A percentile compares a stretch with the other conserved stretches of the same genome.
Conservation (phyloP, 1,284 basidiomycete genomes). For the Veloporphyrellus conicus region DNA sequence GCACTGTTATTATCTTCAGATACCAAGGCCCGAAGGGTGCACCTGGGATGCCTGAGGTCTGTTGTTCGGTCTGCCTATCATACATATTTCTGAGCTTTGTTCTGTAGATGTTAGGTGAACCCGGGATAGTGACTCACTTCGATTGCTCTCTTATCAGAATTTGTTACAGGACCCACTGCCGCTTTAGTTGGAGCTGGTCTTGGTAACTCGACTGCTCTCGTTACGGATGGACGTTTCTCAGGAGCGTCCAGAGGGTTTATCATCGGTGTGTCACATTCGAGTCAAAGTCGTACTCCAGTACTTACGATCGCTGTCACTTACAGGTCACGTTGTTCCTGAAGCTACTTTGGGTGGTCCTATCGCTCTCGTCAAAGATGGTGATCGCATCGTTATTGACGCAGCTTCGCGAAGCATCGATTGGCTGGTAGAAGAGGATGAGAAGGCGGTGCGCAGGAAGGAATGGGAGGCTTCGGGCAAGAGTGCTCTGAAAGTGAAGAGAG, state of each 20-base stretch:
- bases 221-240: conserved; percentile 96
- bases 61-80: conserved; percentile 15
- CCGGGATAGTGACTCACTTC: background rate
- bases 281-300: background rate
- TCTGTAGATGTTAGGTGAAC: conserved; percentile 47
- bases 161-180: conserved; percentile 68
- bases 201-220: conserved; percentile 83
- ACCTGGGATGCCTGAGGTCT: conserved; percentile 92
- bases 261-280: conserved; percentile 53
- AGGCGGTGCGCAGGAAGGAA: conserved; percentile 60
- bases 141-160: conserved; percentile 6
- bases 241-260: conserved; percentile 68
- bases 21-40: conserved; percentile 96
- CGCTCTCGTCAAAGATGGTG: conserved; percentile 89
- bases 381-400: conserved; percentile 79
- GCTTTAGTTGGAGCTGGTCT: conserved; percentile 92
- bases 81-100: conserved; percentile 3
- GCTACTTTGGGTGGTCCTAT: conserved; percentile 93
- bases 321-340: conserved; percentile 88
- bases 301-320: conserved; percentile 1
- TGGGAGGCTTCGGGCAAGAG: conserved; percentile 70
- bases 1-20: conserved; percentile 84
- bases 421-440: conserved; percentile 77
- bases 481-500: conserved; percentile 67
- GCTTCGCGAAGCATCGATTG: conserved; percentile 77